phyloP scores from a whole-genome alignment of 495 filamentous ascomycete genomes.

The Penicillium arizonense region DNA sequence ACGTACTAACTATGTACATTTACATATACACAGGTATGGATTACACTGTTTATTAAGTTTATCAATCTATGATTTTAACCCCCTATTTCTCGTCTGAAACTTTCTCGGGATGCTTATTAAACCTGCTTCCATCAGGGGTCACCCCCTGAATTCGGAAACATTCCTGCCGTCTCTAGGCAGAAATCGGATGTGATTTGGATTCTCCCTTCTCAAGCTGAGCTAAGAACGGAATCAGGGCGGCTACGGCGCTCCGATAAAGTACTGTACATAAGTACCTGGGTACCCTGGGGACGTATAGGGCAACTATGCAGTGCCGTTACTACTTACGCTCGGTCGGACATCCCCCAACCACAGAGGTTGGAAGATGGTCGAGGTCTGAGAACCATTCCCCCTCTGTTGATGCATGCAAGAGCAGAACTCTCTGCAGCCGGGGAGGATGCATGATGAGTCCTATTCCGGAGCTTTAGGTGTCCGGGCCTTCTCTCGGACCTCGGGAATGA shows the following conservation, averaged over 20 bases:
- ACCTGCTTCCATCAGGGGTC: too few species aligned
- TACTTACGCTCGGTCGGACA: neutral
- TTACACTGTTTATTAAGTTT: neutral
- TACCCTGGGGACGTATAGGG: constrained; percentile 21
- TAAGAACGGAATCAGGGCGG: too few species aligned
- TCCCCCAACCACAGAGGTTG: neutral
- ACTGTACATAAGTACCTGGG: neutral
- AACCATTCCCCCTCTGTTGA: neutral
- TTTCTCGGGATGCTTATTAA: too few species aligned
- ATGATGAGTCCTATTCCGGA: constrained; percentile 10
- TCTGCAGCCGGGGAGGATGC: neutral
- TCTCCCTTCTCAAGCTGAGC: too few species aligned
- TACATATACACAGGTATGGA: neutral
- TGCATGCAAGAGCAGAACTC: constrained; percentile 3
- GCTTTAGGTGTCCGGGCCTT: neutral
- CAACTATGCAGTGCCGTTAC: constrained; percentile 26
- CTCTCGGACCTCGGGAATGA: constrained; percentile 5
- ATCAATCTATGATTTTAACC: neutral
- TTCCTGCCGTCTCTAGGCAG: too few species aligned
- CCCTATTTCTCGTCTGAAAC: too few species aligned
- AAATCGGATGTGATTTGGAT: too few species aligned
- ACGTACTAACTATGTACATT: neutral
- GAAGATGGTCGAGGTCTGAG: neutral
- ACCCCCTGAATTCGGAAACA: too few species aligned
- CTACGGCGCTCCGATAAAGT: too few species aligned